These are phyloP conservation scores for Pseudonitzschia multiseries DNA, from an alignment of 108 stramenopile species.

Conservation along the genomic window DNA sequence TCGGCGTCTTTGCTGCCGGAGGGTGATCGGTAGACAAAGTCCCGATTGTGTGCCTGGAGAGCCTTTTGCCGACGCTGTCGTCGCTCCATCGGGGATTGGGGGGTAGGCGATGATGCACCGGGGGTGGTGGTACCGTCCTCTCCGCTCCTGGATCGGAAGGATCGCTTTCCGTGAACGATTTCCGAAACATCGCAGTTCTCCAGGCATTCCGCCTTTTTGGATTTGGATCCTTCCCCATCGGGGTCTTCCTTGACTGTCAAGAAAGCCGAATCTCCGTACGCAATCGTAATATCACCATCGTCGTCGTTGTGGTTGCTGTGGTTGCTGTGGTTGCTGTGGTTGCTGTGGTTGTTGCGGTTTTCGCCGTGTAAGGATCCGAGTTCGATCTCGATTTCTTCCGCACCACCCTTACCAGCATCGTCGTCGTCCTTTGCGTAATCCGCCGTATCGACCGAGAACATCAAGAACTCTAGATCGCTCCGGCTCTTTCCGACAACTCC, in stretches of 20 bases:
- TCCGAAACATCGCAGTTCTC: slow-evolving; percentile 13
- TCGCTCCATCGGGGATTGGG: background rate
- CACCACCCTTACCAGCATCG: background rate
- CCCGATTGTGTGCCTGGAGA: slow-evolving; percentile 9
- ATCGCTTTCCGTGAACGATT: slow-evolving; percentile 13
- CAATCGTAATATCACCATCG: background rate
- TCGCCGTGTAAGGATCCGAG: background rate
- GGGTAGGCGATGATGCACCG: background rate
- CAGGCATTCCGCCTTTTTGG: slow-evolving; percentile 10
- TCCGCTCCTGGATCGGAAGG: background rate
- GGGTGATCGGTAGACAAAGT: background rate
- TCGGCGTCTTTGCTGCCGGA: background rate
- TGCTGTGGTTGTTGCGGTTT: background rate
- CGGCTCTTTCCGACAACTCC: background rate
- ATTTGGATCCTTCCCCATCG: background rate
- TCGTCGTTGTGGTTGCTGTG: background rate
- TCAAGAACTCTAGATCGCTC: background rate
- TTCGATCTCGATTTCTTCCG: slow-evolving; percentile 1
- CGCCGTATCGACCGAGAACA: background rate
- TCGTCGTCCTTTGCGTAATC: background rate
- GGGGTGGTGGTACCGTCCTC: background rate
- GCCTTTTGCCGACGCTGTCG: background rate
- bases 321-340: background rate
- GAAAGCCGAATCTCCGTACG: background rate
- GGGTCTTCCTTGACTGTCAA: background rate